A percentile compares a stretch with the other conserved stretches of the same genome.
Conservation (phyloP, 2,329 filamentous ascomycete genomes). For the Chrysoporthe deuterocubensis region DNA sequence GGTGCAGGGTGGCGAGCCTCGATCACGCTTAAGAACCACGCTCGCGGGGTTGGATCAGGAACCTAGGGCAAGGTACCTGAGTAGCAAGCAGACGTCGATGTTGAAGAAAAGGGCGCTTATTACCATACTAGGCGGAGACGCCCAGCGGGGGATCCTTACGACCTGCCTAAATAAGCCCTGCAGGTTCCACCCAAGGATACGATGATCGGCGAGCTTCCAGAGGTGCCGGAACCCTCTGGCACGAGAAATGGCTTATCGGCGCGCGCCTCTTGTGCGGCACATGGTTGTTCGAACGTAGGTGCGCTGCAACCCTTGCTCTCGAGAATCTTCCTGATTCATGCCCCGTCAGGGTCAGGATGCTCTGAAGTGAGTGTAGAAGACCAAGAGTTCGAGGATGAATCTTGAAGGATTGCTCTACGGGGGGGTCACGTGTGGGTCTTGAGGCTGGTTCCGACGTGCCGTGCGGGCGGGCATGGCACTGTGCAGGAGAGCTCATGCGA, state of each 20-base stretch:
- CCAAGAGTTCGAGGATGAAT: background rate
- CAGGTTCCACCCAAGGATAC: background rate
- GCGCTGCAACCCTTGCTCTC: background rate
- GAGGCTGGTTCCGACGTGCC: background rate
- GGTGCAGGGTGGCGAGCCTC: background rate
- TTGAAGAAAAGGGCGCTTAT: background rate
- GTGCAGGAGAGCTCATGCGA: background rate
- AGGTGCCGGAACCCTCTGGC: background rate
- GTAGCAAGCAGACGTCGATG: background rate
- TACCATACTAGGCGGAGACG: background rate
- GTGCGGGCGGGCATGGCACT: background rate
- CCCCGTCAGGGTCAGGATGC: background rate
- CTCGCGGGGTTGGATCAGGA: background rate
- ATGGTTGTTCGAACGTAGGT: background rate
- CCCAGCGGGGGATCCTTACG: background rate
- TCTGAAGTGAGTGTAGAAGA: background rate
- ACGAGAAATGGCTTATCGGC: background rate
- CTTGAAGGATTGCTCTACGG: background rate
- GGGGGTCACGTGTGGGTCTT: background rate
- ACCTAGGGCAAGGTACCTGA: background rate
- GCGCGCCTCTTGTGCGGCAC: background rate
- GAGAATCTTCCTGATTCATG: background rate
- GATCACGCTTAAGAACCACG: background rate
- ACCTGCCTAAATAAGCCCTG: conserved; percentile 4
- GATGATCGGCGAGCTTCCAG: background rate